Evolutionary conservation across 169 alveolate genomes (phyloP).

Genomic region (Plasmodium gaboni): DNA sequence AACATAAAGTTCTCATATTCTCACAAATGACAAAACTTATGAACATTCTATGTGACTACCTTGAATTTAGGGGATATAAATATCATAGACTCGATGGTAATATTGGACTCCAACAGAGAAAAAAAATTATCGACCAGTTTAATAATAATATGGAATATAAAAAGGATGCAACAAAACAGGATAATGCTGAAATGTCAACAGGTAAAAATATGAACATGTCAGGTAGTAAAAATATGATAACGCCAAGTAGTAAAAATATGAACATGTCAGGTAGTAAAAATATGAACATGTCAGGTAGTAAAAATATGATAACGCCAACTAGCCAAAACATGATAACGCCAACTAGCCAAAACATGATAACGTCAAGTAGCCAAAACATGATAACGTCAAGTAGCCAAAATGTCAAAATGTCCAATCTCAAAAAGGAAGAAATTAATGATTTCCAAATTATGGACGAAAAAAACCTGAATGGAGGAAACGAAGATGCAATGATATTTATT

Average conservation of each 20-base stretch:
- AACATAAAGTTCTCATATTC: constrained; percentile 92
- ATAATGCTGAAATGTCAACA: not conserved
- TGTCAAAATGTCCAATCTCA: not conserved
- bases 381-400: not conserved
- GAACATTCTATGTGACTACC: constrained; percentile 96
- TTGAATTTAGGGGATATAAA: constrained; percentile 91
- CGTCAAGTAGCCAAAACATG: not conserved
- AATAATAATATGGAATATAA: not conserved
- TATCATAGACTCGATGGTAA: constrained; percentile 98
- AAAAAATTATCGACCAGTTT: constrained; percentile 31
- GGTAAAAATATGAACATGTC: no score
- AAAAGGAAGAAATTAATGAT: not conserved
- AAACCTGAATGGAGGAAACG: constrained; percentile 4
- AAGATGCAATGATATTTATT: constrained; percentile 76
- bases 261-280: not conserved
- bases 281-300: not conserved
- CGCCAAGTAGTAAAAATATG: no score
- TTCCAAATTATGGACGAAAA: not conserved
- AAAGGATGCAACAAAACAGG: not conserved
- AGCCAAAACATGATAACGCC: not conserved
- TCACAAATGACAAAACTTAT: constrained; percentile 95
- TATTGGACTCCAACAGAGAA: constrained; percentile 95
- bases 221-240: no score
- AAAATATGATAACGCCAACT: not conserved
- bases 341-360: not conserved